Conservation (phyloP, 805 yeast genomes). For the Danielia oregonensis region DNA sequence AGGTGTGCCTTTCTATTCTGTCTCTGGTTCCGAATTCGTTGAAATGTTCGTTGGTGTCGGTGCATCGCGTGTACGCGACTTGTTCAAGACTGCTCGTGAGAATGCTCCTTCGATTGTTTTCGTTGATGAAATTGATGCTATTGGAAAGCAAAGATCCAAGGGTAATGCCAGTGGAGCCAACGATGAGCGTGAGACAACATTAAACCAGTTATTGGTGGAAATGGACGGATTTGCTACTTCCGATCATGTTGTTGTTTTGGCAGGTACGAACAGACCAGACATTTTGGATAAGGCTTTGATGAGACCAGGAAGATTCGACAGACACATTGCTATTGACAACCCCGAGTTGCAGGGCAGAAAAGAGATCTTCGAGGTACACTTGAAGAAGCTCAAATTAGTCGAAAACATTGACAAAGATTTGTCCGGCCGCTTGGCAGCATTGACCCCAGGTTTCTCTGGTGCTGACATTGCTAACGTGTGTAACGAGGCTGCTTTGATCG, state of each 20-base stretch:
- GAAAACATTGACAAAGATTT: slow-evolving; percentile 50
- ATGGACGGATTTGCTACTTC: slow-evolving; percentile 92
- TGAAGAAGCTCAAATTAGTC: slow-evolving; percentile 52
- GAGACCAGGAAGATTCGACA: slow-evolving; percentile 94
- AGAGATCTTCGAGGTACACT: slow-evolving; percentile 79
- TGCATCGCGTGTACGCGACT: slow-evolving; percentile 90
- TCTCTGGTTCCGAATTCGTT: slow-evolving; percentile 92
- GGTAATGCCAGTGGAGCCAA: slow-evolving; percentile 69
- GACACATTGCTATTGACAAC: slow-evolving; percentile 80
- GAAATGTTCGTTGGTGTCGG: slow-evolving; percentile 98
- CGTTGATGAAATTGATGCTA: slow-evolving; percentile 94
- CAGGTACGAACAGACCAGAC: slow-evolving; percentile 93
- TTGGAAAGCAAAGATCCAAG: slow-evolving; percentile 79
- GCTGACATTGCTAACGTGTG: slow-evolving; percentile 95
- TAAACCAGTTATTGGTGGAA: slow-evolving; percentile 88
- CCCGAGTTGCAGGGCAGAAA: slow-evolving; percentile 91
- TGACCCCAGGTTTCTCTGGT: slow-evolving; percentile 95
- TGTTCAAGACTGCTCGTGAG: slow-evolving; percentile 84
- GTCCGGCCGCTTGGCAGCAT: slow-evolving; percentile 81
- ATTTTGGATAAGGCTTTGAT: slow-evolving; percentile 83
- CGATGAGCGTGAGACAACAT: slow-evolving; percentile 90
- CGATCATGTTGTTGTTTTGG: slow-evolving; percentile 89
- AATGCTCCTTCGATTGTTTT: slow-evolving; percentile 89
- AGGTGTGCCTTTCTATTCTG: slow-evolving; percentile 87
- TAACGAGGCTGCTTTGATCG: slow-evolving; percentile 91